A percentile compares a stretch with the other conserved stretches of the same genome.
phyloP scores from a whole-genome alignment of 139 green algal species.

The Spirogloea muscicola region DNA sequence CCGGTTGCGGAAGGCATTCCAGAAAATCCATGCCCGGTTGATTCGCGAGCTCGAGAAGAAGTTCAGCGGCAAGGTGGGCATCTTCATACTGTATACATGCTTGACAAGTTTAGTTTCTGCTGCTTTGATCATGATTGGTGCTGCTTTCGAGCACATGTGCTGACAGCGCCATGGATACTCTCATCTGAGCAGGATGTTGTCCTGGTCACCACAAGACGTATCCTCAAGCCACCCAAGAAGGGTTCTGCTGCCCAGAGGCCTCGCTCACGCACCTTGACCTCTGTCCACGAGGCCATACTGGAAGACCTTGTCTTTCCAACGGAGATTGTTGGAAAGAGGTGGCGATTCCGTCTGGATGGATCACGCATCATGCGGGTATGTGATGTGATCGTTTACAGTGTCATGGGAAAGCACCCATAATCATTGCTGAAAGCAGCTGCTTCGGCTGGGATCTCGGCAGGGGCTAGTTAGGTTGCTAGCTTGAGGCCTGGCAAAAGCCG shows the following conservation, averaged over 20 bases:
- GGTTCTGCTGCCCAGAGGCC: constrained; percentile 67
- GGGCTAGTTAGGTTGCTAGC: too few relatives aligned
- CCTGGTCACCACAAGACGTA: constrained; percentile 88
- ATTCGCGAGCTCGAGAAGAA: constrained; percentile 99
- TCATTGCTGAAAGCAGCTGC: too few relatives aligned
- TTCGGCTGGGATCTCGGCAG: too few relatives aligned
- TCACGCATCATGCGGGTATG: constrained; percentile 70
- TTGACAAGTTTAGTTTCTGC: too few relatives aligned
- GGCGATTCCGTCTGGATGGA: constrained; percentile 88
- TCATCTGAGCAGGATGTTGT: constrained; percentile 94
- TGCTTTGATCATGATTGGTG: too few relatives aligned
- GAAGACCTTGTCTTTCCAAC: constrained; percentile 97
- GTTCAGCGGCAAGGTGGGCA: constrained; percentile 85
- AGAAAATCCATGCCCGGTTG: constrained; percentile 95
- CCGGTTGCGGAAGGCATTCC: constrained; percentile 94
- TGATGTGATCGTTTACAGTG: too few relatives aligned
- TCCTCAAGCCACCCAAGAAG: constrained; percentile 75
- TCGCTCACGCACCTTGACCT: constrained; percentile 87
- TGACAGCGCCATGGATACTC: too few relatives aligned
- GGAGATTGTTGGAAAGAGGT: constrained; percentile 98
- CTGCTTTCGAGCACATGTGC: too few relatives aligned
- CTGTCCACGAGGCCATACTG: constrained; percentile 88
- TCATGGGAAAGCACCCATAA: too few relatives aligned
- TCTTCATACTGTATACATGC: too few relatives aligned
- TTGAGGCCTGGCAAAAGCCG: too few relatives aligned